Evolutionary conservation across 2,329 filamentous ascomycete genomes (phyloP).

Genomic region (Bimuria novae-zelandiae): DNA sequence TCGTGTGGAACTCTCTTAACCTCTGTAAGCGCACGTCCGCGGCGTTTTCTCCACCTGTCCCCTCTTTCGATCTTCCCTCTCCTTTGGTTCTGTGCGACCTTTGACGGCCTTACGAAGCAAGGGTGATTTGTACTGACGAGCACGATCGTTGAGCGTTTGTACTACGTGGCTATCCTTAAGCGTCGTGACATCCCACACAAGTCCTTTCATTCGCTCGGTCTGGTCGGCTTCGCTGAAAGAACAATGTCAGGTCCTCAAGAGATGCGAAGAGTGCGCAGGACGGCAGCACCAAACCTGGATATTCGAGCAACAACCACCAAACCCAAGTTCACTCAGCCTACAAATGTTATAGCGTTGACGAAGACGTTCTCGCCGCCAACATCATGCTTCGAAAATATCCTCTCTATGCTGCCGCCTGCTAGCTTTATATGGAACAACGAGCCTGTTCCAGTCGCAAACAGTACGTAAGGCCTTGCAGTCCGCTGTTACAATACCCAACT

Average conservation of each 20-base stretch:
- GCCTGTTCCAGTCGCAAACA: slow-evolving; percentile 25
- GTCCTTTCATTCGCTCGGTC: neutral
- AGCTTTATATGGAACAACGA: slow-evolving; percentile 35
- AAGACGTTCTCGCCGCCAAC: slow-evolving; percentile 32
- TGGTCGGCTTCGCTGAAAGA: neutral
- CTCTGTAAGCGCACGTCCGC: neutral
- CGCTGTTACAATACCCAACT: too few relatives aligned
- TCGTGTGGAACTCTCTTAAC: neutral
- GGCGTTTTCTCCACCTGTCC: neutral
- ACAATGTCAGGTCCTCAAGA: neutral
- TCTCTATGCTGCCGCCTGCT: slow-evolving; percentile 30
- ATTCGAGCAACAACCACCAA: neutral
- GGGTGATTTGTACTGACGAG: neutral
- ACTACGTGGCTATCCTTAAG: neutral
- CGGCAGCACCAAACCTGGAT: neutral
- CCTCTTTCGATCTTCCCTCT: neutral
- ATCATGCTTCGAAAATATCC: slow-evolving; percentile 26
- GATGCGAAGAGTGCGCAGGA: neutral
- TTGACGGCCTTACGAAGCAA: too few relatives aligned
- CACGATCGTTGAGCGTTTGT: neutral
- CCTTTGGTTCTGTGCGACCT: neutral
- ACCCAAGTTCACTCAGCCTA: slow-evolving; percentile 14
- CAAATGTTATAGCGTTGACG: slow-evolving; percentile 22
- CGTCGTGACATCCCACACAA: neutral
- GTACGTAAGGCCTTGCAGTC: too few relatives aligned